Conservation (phyloP, 2,329 filamentous ascomycete genomes). For the Fusarium circinatum region DNA sequence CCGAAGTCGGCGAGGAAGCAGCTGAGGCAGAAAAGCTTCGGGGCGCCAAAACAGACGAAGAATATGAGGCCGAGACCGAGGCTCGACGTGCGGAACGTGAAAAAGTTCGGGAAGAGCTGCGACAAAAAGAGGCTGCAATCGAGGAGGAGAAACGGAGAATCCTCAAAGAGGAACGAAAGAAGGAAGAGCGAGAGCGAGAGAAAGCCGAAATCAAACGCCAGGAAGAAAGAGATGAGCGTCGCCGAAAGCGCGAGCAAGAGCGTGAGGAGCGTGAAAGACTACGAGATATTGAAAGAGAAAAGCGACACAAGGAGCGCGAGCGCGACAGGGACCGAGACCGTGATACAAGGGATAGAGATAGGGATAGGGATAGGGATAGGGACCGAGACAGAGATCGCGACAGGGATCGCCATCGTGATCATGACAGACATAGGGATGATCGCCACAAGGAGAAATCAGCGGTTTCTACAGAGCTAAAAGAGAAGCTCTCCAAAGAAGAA, state of each 20-base stretch:
- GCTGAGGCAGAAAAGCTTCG: conserved; percentile 72
- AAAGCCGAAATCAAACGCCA: conserved; percentile 61
- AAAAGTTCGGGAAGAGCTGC: conserved; percentile 68
- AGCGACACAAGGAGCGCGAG: conserved; percentile 53
- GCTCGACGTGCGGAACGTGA: conserved; percentile 69
- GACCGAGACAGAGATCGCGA: conserved; percentile 47
- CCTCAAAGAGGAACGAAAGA: conserved; percentile 65
- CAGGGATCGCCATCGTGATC: conserved; percentile 39
- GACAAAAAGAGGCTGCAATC: conserved; percentile 67
- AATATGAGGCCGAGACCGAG: conserved; percentile 75
- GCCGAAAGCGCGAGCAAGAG: conserved; percentile 63
- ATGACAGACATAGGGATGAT: conserved; percentile 46
- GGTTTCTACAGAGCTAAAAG: conserved; percentile 59
- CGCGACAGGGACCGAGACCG: conserved; percentile 42
- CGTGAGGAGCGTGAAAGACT: conserved; percentile 64
- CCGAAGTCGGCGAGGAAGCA: conserved; percentile 75
- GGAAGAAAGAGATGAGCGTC: conserved; percentile 61
- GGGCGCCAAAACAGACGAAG: conserved; percentile 78
- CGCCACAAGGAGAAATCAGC: conserved; percentile 51
- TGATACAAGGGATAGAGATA: conserved; percentile 34
- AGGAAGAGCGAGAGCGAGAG: conserved; percentile 59
- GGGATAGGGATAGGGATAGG: conserved; percentile 47
- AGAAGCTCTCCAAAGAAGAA: conserved; percentile 67
- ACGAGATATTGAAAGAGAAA: conserved; percentile 54
- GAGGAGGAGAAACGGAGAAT: conserved; percentile 71